phyloP scores from a whole-genome alignment of 192 early-diverging fungal genomes.

The Rhizophagus sp. region DNA sequence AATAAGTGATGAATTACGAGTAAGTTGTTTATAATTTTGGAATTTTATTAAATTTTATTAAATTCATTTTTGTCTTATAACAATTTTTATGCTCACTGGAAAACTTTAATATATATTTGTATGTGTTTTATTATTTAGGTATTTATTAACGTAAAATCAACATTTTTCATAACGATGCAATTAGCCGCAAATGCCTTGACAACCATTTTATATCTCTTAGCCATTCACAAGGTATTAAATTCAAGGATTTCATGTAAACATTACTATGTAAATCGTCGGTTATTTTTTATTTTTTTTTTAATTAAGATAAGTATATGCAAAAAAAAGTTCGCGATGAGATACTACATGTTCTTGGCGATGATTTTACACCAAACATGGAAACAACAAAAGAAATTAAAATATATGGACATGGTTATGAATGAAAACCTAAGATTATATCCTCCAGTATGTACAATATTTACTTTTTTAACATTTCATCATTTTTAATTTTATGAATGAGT shows the following conservation, averaged over 20 bases:
- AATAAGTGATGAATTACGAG: neutral
- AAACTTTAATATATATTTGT: neutral
- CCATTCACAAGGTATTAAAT: neutral
- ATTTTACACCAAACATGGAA: neutral
- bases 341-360: neutral
- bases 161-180: neutral
- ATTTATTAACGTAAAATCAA: neutral
- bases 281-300: neutral
- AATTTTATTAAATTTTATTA: neutral
- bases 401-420: neutral
- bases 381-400: neutral
- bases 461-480: neutral
- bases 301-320: neutral
- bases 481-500: neutral
- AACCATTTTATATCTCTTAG: neutral
- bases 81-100: neutral
- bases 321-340: neutral
- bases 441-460: neutral
- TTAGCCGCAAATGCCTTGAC: neutral
- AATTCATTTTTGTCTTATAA: neutral
- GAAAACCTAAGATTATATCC: conserved; percentile 8
- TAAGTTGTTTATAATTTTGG: neutral
- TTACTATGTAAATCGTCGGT: neutral
- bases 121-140: neutral
- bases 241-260: neutral